These are phyloP conservation scores for Heterobasidion annosum DNA, from an alignment of 1,284 basidiomycete species.

Conservation along the genomic window DNA sequence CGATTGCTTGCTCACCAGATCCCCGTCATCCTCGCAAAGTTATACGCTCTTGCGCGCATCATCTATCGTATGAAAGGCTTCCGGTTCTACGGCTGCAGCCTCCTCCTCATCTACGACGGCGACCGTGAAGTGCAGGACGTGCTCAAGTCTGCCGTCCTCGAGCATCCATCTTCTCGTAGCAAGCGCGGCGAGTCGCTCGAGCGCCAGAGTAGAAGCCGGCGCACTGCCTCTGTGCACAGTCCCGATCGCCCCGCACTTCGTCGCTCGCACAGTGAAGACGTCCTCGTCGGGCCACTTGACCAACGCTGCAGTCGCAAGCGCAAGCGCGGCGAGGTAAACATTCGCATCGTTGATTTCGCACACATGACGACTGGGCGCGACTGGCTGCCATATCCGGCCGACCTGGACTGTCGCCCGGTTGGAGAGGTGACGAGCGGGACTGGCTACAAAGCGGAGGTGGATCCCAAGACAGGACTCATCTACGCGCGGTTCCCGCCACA, in stretches of 20 bases:
- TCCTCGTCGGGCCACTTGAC: slow-evolving; percentile 53
- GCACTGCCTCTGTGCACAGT: slow-evolving; percentile 19
- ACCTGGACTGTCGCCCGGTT: slow-evolving; percentile 24
- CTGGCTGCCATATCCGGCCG: slow-evolving; percentile 62
- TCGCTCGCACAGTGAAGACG: slow-evolving; percentile 69
- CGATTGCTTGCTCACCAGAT: slow-evolving; percentile 86
- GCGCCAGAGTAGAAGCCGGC: slow-evolving; percentile 32
- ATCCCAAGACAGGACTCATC: slow-evolving; percentile 70
- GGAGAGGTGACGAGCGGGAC: slow-evolving; percentile 52
- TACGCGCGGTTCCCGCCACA: slow-evolving; percentile 91
- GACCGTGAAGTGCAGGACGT: slow-evolving; percentile 79
- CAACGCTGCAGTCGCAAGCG: slow-evolving; percentile 51
- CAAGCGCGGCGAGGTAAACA: slow-evolving; percentile 86
- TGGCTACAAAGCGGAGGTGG: slow-evolving; percentile 76
- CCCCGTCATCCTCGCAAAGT: slow-evolving; percentile 82
- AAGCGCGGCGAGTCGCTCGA: slow-evolving; percentile 75
- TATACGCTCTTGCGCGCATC: slow-evolving; percentile 91
- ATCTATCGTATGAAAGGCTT: slow-evolving; percentile 84
- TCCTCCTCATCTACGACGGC: slow-evolving; percentile 97
- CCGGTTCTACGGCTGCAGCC: slow-evolving; percentile 95
- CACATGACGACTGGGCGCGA: slow-evolving; percentile 96
- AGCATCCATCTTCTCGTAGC: slow-evolving; percentile 61
- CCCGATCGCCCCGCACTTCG: slow-evolving; percentile 40
- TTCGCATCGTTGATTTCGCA: slow-evolving; percentile 97
- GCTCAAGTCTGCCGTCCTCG: slow-evolving; percentile 51